Conservation (phyloP, 202 grass and related monocot genomes). For the Thinopyrum obtusiflorum region DNA sequence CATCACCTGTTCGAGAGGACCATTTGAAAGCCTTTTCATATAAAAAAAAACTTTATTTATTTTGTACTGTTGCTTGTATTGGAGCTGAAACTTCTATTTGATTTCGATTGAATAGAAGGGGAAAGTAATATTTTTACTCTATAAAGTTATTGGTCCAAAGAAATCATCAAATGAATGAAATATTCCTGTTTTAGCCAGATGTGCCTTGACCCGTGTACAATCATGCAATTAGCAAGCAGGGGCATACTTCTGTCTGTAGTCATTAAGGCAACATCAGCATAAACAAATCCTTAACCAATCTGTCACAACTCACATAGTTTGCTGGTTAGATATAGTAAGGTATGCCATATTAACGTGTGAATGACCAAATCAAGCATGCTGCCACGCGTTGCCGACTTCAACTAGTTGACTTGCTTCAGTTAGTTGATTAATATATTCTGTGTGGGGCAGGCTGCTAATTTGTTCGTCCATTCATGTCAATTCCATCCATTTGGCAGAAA, state of each 20-base stretch:
- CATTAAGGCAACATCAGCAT: background rate
- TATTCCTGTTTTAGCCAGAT: background rate
- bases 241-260: background rate
- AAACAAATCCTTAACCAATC: background rate
- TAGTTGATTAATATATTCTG: constrained; percentile 5
- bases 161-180: background rate
- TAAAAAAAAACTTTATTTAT: no score
- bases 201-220: background rate
- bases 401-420: constrained; percentile 18
- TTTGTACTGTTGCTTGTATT: background rate
- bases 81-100: background rate
- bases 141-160: background rate
- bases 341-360: background rate
- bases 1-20: no score
- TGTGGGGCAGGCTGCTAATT: background rate
- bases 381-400: constrained; percentile 24
- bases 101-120: background rate
- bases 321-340: background rate
- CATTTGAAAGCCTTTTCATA: no score
- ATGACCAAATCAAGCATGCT: constrained; percentile 36
- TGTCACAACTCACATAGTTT: background rate
- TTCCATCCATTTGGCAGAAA: constrained; percentile 16
- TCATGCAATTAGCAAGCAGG: background rate
- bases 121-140: background rate
- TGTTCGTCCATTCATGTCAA: background rate